Evolutionary conservation across 2,329 filamentous ascomycete genomes (phyloP), one percentile per base, ranked within the genome.

Genomic region (Iodosphaeria phyllophila): DNA sequence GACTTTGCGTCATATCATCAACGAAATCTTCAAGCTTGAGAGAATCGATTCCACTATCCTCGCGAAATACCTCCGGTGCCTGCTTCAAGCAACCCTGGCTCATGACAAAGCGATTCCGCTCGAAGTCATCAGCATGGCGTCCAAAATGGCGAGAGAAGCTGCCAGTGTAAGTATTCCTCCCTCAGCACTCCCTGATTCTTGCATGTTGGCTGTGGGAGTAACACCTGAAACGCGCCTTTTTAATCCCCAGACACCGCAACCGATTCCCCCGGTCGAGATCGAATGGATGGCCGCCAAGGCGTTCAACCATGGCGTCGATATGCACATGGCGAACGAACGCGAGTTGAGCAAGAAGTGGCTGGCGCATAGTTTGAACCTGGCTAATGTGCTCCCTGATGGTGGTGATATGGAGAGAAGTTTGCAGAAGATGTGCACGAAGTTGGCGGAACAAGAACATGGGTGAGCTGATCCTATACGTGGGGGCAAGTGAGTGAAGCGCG

Each of bases 21-120:
- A 78, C 37, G 55, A 69, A 23, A 70, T 75, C 11, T 74, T 67
- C 47, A 54, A 47, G 1, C 46, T 70, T 2, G 58, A 69, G 11
- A 38, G 46, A 1, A 67, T 72, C 22, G 60, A 74, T 32, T 54
- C 56, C 4, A 41, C 44, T 1, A 71, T 68, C 35, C 53, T 91
- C 1, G 65, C 76, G 6, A 75, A 74, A 37, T 92, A 89, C 53
- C 64, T 86, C 22, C 67, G 79, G 1, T 83, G 77, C 36, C 56
- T 89, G 3, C 77, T 86, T 34, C 74, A 77, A 32, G 55, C 69
- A 1, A 62, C 74, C 0, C 48, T 83, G 1, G 52, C 62, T 2
- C 51, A 61, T 4, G 60, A 71, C 23, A 59, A 68, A 12, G 44
- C 46, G 1, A 46, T 70, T 10, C 64, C 67, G 7, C 51, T 74